Conservation (phyloP, 345 rosid species). For the Erodium maritimum region DNA sequence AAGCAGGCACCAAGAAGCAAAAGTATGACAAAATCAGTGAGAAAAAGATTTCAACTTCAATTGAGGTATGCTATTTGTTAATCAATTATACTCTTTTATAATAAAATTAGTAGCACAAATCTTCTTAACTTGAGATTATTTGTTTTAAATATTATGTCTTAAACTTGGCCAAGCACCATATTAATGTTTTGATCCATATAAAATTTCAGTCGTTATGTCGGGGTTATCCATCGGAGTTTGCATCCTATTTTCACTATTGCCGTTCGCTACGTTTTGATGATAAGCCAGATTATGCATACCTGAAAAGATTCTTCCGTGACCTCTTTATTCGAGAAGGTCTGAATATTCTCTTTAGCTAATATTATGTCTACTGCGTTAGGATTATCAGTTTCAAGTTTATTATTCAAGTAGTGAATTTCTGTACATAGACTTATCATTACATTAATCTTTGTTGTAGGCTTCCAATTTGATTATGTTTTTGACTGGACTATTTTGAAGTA, state of each 20-base stretch:
- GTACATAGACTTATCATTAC: background rate
- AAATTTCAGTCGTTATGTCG: constrained; percentile 67
- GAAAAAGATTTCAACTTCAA: constrained; percentile 88
- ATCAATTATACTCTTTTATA: background rate
- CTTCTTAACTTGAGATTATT: background rate
- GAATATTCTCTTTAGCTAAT: constrained; percentile 13
- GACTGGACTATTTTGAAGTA: constrained; percentile 98
- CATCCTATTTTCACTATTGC: constrained; percentile 93
- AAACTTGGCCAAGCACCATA: no score
- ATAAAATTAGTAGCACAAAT: background rate
- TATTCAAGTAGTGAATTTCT: background rate
- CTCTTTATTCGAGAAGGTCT: constrained; percentile 93
- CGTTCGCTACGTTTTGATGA: constrained; percentile 88
- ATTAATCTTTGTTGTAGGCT: constrained; percentile 34
- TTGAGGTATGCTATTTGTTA: constrained; percentile 32
- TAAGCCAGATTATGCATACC: constrained; percentile 88
- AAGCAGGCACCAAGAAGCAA: constrained; percentile 96
- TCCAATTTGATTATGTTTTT: constrained; percentile 90
- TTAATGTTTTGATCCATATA: background rate
- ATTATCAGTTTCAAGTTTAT: background rate
- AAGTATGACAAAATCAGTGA: constrained; percentile 96
- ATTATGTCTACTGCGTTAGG: background rate
- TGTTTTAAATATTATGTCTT: background rate
- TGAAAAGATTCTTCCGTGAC: constrained; percentile 86
- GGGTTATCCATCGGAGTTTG: constrained; percentile 92